Evolutionary conservation across 768 basidiomycete species (phyloP).

Genomic region (Wakefieldia striispora): DNA sequence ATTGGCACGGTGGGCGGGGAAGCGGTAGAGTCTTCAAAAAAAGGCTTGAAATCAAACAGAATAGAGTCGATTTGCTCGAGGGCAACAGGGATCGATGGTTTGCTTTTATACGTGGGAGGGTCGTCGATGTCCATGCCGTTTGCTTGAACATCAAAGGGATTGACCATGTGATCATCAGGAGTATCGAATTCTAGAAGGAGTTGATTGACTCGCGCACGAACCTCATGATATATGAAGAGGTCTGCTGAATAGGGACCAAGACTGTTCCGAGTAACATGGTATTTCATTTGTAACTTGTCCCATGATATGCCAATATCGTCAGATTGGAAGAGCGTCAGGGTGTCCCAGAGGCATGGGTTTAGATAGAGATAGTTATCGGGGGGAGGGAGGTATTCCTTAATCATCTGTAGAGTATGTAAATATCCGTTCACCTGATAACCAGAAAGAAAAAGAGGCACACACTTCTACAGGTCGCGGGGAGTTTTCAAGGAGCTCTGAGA

Average conservation of each 20-base stretch:
- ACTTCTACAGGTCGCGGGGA: constrained; percentile 70
- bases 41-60: constrained; percentile 43
- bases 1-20: constrained; percentile 35
- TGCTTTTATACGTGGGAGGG: constrained; percentile 12
- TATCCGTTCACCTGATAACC: neutral
- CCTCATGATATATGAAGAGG: constrained; percentile 61
- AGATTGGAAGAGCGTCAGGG: constrained; percentile 41
- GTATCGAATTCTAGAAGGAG: constrained; percentile 32
- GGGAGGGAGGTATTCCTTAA: constrained; percentile 55
- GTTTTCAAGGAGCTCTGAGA: constrained; percentile 59
- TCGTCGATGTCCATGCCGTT: constrained; percentile 31
- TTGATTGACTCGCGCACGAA: constrained; percentile 48
- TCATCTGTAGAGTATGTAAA: constrained; percentile 39
- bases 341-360: constrained; percentile 52
- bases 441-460: constrained; percentile 12
- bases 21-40: constrained; percentile 34
- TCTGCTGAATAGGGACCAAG: constrained; percentile 78
- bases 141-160: constrained; percentile 16
- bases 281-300: constrained; percentile 60
- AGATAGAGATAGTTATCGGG: constrained; percentile 55
- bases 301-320: constrained; percentile 48
- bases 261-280: constrained; percentile 56
- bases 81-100: constrained; percentile 35
- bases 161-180: constrained; percentile 15
- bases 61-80: constrained; percentile 48